Base-by-base conservation (phyloP, 2,329 filamentous ascomycete species). In the Thermothelomyces thermophilus region DNA sequence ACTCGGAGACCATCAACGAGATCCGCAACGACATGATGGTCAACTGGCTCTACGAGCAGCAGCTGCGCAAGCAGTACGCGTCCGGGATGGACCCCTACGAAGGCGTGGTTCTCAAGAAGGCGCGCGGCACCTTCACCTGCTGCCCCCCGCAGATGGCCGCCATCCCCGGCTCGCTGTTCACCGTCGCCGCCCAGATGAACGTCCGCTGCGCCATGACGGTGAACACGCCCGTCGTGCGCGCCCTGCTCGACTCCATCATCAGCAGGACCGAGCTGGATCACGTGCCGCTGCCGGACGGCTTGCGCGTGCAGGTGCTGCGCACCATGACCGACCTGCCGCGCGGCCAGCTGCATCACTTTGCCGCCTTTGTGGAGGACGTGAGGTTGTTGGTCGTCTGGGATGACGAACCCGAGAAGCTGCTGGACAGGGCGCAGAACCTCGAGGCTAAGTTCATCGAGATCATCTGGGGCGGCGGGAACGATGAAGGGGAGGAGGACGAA, bases 351-450 rank as follows among this genome's bases (percentile, higher is more conserved):
- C 80, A 88, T 63, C 87, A 91, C 63, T 90, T 86, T 56, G 87
- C 86, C 7, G 87, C 87, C 5, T 90, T 91, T 63, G 75, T 91
- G 33, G 82, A 84, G 3, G 79, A 78, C 0, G 82, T 87, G 54
- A 79, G 80, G 5, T 70, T 90, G 5, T 70, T 93, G 1, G 71
- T 91, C 1, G 86, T 91, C 1, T 93, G 87, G 87, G 87, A 91
- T 57, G 87, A 91, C 56, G 85, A 90, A 79, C 48, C 48, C 10
- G 72, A 74, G 55, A 72, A 75, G 50, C 64, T 83, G 14, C 64
- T 83, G 10, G 64, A 69, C 13, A 71, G 80, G 35, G 76, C 73
- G 0, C 67, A 72, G 46, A 51, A 78, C 84, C 1, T 91, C 52
- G 85, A 91, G 66, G 77, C 78, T 2, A 84, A 88, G 63, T 71